Percentiles rank a stretch among this genome's conserved stretches.
These are phyloP conservation scores for Coffea humblotiana DNA, from an alignment of 305 asterid species.

Conservation along the genomic window DNA sequence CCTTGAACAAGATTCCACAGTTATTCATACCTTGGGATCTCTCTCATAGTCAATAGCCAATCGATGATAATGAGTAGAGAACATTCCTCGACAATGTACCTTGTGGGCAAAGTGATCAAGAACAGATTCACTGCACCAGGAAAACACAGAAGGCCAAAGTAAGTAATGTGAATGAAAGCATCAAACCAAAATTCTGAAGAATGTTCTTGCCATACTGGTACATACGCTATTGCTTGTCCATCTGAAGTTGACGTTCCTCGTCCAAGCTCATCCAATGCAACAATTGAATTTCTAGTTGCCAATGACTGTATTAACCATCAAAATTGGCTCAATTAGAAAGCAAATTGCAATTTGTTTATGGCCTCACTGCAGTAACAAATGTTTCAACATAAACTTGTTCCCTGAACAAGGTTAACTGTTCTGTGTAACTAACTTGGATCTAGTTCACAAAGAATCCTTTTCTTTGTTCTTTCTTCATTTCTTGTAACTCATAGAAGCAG, in stretches of 20 bases:
- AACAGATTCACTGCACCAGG: conserved; percentile 77
- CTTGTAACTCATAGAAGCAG: background rate
- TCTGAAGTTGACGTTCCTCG: conserved; percentile 98
- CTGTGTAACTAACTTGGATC: background rate
- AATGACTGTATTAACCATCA: conserved; percentile 55
- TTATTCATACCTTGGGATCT: conserved; percentile 63
- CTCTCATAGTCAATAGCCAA: conserved; percentile 74
- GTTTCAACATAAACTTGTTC: background rate
- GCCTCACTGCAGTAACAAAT: background rate
- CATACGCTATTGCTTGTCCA: conserved; percentile 99
- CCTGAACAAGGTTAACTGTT: background rate
- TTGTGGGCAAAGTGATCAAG: conserved; percentile 83
- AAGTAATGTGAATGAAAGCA: background rate
- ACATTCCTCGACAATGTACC: conserved; percentile 93
- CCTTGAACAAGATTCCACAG: background rate
- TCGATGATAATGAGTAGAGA: conserved; percentile 95
- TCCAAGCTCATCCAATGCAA: conserved; percentile 96
- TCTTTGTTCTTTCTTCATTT: background rate
- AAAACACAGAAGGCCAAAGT: conserved; percentile 26
- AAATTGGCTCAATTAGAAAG: conserved; percentile 17
- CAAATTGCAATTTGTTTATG: background rate
- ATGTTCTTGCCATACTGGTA: conserved; percentile 23
- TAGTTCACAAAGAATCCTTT: background rate
- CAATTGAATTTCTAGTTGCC: conserved; percentile 81
- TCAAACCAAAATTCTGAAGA: conserved; percentile 3